These are phyloP conservation scores for Penicillium sp. DNA, from an alignment of 2,329 filamentous ascomycete genomes.

Conservation along the genomic window DNA sequence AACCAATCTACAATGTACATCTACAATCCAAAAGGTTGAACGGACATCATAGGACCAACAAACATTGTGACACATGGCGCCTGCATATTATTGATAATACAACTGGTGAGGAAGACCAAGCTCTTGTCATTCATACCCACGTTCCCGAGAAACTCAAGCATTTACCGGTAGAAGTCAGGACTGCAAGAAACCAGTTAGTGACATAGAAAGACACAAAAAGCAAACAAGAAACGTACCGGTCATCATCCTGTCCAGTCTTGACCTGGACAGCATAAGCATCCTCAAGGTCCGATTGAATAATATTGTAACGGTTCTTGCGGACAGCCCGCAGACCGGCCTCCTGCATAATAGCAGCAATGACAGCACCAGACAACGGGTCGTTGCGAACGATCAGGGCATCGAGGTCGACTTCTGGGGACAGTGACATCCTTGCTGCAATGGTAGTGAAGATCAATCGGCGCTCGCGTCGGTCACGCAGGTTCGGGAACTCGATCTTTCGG, in stretches of 20 bases:
- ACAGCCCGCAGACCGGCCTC: conserved; percentile 92
- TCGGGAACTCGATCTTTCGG: conserved; percentile 99
- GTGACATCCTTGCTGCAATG: conserved; percentile 95
- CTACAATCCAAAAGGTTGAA: not conserved
- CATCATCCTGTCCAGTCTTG: conserved; percentile 71
- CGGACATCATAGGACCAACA: not conserved
- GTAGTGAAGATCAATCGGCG: conserved; percentile 94
- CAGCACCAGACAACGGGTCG: conserved; percentile 88
- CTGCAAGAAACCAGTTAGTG: conserved; percentile 57
- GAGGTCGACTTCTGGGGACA: conserved; percentile 93
- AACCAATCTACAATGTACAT: not conserved
- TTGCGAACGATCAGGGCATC: conserved; percentile 96
- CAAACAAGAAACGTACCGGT: conserved; percentile 48
- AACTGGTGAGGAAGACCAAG: conserved; percentile 22
- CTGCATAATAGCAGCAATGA: conserved; percentile 99
- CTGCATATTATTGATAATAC: conserved; percentile 30
- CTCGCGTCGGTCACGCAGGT: conserved; percentile 86
- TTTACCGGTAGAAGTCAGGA: conserved; percentile 84
- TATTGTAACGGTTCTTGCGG: conserved; percentile 97
- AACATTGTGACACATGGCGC: conserved; percentile 8
- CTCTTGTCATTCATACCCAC: conserved; percentile 21
- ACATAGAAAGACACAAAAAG: not conserved
- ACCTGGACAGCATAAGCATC: conserved; percentile 97
- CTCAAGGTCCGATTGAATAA: conserved; percentile 94
- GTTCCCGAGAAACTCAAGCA: not conserved